Conservation (phyloP, 345 rosid genomes). For the Geranium rotundifolium region DNA sequence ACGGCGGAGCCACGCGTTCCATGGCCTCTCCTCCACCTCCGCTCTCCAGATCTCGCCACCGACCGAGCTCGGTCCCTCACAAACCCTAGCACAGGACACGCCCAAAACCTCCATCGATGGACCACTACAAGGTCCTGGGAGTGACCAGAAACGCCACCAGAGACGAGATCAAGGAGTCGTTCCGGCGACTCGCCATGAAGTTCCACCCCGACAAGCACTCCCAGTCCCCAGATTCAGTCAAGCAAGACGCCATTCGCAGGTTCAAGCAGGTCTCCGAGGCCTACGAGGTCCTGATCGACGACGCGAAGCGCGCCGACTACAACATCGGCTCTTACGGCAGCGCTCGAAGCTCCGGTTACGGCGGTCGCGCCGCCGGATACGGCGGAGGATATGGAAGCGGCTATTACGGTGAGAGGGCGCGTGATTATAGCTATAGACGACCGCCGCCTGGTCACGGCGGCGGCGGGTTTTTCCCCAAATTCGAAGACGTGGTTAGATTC, state of each 20-base stretch:
- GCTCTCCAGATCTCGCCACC: background rate
- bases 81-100: background rate
- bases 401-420: conserved; percentile 10
- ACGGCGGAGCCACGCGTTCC: conserved; percentile 15
- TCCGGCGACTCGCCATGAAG: conserved; percentile 53
- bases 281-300: conserved; percentile 54
- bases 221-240: conserved; percentile 40
- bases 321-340: conserved; percentile 15
- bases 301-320: conserved; percentile 59
- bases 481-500: conserved; percentile 36
- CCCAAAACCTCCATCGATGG: conserved; percentile 25
- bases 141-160: conserved; percentile 47
- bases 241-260: conserved; percentile 41
- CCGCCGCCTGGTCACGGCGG: conserved; percentile 12
- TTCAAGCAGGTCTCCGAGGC: conserved; percentile 88
- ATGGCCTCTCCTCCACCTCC: background rate
- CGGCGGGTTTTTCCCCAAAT: conserved; percentile 13
- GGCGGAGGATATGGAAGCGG: conserved; percentile 21
- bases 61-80: background rate
- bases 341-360: conserved; percentile 13
- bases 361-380: conserved; percentile 13
- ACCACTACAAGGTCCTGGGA: conserved; percentile 66
- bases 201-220: conserved; percentile 85
- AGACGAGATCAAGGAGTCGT: conserved; percentile 75
- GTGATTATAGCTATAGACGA: conserved; percentile 16